Evolutionary conservation across 2,329 filamentous ascomycete species (phyloP), one percentile per base, ranked within the genome.

Genomic region (Monosporascus sp.): DNA sequence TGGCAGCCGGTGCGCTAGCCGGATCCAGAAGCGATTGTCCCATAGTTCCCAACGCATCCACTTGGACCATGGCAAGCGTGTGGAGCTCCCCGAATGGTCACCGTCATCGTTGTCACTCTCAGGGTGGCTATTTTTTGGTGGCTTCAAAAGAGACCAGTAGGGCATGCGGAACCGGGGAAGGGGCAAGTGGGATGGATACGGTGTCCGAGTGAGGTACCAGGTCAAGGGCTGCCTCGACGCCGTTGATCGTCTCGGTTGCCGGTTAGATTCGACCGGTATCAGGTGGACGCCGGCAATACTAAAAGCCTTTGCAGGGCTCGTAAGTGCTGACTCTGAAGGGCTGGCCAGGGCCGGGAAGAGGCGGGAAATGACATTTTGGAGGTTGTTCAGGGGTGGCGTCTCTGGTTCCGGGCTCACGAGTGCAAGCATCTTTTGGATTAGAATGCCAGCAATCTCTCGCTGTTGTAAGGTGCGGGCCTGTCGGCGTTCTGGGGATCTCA

Each of bases 11-110:
- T 74, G 68, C 20, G 68, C 67, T 9, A 83, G 52, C 17, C 76
- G 72, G 17, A 86, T 67, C 84, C 84, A 87, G 67, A 78, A 87
- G 2, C 84, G 79, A 0, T 81, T 79, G 65, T 87, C 84, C 70
- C 77, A 87, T 51, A 79, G 65, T 47, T 60, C 55, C 69, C 73
- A 74, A 1, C 50, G 56, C 37, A 52, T 55, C 70, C 69, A 72
- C 3, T n/a, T 5, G 2, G 60, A 54, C 65, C 67, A 67, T 7
- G 56, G 55, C 65, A 65, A 68, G 2, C 49, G 37, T 11, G 40
- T 45, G 6, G 7, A 3, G 22, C 3, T 9, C 11, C n/a, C 8
- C 51, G 52, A 6, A 20, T 22, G 35, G 31, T 37, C 31, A 18
- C 48, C 22, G 17, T 46, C 47, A 22, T 37, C 40, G 41, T 55